These are phyloP conservation scores for Lycium ferocissimum DNA, from an alignment of 257 asterid genomes.

Conservation along the genomic window DNA sequence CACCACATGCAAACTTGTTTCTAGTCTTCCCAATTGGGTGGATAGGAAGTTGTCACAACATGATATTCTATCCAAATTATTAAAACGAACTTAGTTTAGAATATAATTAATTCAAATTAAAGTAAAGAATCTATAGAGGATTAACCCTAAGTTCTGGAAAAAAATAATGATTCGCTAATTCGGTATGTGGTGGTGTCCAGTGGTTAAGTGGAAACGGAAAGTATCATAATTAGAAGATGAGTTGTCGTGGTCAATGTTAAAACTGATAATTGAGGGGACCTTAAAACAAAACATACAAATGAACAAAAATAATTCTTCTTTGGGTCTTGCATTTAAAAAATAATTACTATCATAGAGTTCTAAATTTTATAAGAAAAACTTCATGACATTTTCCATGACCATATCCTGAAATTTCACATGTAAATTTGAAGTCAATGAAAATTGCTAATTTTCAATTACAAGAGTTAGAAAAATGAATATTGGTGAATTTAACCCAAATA, in stretches of 20 bases:
- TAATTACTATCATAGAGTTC: neutral
- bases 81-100: neutral
- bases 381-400: neutral
- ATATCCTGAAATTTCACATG: neutral
- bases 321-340: neutral
- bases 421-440: neutral
- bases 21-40: neutral
- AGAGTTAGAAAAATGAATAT: neutral
- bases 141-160: neutral
- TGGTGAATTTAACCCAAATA: too few species aligned
- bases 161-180: neutral
- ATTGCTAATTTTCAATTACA: neutral
- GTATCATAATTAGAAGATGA: slow-evolving; percentile 9
- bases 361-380: neutral
- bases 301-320: neutral
- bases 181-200: neutral
- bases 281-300: neutral
- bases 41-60: neutral
- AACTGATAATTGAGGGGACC: slow-evolving; percentile 6
- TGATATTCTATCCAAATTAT: neutral
- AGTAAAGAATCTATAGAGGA: neutral
- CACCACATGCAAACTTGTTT: neutral
- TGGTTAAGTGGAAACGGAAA: neutral
- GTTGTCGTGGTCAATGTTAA: slow-evolving; percentile 12
- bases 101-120: neutral